Evolutionary conservation across 2,329 filamentous ascomycete species (phyloP), one percentile per base, ranked within the genome.

Genomic region (Cordyceps pruinosa): DNA sequence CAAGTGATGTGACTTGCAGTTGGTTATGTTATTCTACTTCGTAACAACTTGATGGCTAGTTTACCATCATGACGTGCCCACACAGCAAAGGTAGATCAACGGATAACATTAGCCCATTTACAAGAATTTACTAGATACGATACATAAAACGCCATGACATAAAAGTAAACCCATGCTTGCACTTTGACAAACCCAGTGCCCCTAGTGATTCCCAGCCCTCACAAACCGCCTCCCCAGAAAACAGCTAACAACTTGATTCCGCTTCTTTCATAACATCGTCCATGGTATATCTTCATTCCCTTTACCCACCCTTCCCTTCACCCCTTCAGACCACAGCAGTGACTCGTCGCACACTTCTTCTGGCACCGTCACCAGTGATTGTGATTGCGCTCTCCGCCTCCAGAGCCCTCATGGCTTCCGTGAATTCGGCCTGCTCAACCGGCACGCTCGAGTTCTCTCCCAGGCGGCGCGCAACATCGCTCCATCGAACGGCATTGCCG

Each of bases 341-440:
- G 45, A 96, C 83, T 65, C 91, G 84, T 66, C 93, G 84, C 51
- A 99, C 86, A 62, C 76, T 89, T 74, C 86, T 89, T 72, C 93
- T 85, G 19, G 87, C 81, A 4, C 94, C 94, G 65, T 97, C 93
- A 0, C 94, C 94, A 34, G 81, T 79, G 19, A 97, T 78, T 72
- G 88, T 88, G 58, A 97, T 79, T 32, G 83, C 76, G 0, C 92
- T 94, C 74, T 97, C 94, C 61, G 87, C 83, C 77, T 99, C 93
- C 59, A 97, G 75, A 12, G 80, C 77, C 61, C 88, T 79, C 70
- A 97, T 82, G 13, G 86, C 88, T 71, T 97, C 92, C 13, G 83
- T 82, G 69, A 99, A 94, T 70, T 97, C 93, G 10, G 78, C 74
- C 39, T 83, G 79, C 66, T 97, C 93, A 10, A 97, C 78, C 12